Base-by-base conservation (phyloP, 768 basidiomycete genomes). In the Calocera cornea region DNA sequence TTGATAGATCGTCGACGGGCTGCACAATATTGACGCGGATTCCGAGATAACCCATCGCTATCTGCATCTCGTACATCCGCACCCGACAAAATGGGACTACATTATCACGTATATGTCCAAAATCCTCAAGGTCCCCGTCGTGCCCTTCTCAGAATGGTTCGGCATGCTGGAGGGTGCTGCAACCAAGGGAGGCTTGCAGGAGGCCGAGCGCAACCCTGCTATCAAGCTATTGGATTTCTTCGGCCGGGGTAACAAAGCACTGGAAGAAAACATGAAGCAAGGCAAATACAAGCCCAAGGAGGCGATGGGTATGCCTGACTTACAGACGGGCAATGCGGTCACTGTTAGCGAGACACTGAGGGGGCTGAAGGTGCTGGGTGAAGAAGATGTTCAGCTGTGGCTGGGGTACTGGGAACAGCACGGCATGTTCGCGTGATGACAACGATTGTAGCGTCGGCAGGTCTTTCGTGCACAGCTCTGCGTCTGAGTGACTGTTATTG, bases 271-370 rank as follows among this genome's bases (percentile, higher is more conserved):
- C 76, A 54, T 77, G 54, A 60, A 60, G 54, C 27, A 60, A 27
- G 54, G 54, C 11, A 27, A 60, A 19, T 60, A 60, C 31, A 33
- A 27, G 19, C 54, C 54, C 2, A 60, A 60, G 11, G 54, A 60
- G 54, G 54, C 54, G 54, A 60, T 60, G 54, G 54, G 54, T 19
- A 60, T 60, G 27, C 5, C 54, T 16, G 54, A 60, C 19, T 22
- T 60, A 10, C 76, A 19, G 74, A 74, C 12, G 75, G 75, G 22
- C 76, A 60, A 75, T 74, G 64, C 75, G 74, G 75, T 75, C 66
- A 8, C 7, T 22, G 64, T 72, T 63, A 72, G 69, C 65, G 41
- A 17, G 34, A 34, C 50, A 12, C 38, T 22, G 17, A 34, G 31
- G 17, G 36, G 41, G 36, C 40, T 60, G 54, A 38, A 27, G 19